Base-by-base conservation (phyloP, 2,329 filamentous ascomycete genomes). In the Aspergillus oerlinghausenensis region DNA sequence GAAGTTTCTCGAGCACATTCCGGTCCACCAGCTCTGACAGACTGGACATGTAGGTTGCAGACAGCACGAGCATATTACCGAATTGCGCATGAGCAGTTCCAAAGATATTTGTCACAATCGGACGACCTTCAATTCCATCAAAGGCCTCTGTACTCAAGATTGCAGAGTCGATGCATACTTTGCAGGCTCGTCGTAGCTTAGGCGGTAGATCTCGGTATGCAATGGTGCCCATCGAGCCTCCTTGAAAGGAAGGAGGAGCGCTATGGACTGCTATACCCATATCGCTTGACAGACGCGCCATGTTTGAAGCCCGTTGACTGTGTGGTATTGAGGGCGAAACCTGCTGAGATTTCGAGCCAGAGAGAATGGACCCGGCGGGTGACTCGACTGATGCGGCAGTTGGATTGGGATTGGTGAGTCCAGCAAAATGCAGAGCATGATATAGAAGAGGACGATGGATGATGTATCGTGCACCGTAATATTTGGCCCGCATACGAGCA, bases 71-170 rank as follows among this genome's bases (percentile, higher is more conserved):
- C 67, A 97, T 84, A 70, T 97, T 97, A 57, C 94, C 93, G 79
- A 95, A 99, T 90, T 99, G 94, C 90, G 93, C 92, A 80, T 97
- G 93, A 60, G 92, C 89, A 19, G 93, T 97, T 52, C 93, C 92
- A 74, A 96, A 96, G 25, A 96, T 87, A 66, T 97, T 97, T n/a
- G 93, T 97, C 55, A 97, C 87, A 52, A 97, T 88, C 8, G 89
- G 84, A 29, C 91, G 84, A 59, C 83, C 77, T 26, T 71, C 75
- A 17, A 83, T 79, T 1, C 80, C 80, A 70, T 89, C 84, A 69
- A 97, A 96, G 0, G 92, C 90, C 54, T 85, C 83, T 0, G 93
- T 97, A 71, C 93, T 97, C 68, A 88, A 81, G 53, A 96, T 85
- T 1, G 96, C 84, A 6, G 91, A 89, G 47, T 85, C 78, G 55